Evolutionary conservation across 805 yeast species (phyloP).

Genomic region (Candida silvicultrix): DNA sequence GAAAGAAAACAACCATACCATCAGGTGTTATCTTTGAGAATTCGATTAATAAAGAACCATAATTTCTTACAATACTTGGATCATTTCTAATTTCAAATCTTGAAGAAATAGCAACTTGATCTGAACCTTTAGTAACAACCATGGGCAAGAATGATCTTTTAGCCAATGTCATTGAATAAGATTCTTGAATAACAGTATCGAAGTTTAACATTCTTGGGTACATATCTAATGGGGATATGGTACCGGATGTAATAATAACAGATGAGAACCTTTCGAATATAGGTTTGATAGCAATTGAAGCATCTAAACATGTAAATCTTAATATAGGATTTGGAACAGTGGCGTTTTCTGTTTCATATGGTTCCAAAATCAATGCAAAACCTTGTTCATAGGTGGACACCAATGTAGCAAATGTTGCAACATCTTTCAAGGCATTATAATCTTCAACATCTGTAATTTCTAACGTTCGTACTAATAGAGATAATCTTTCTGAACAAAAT

Average conservation of each 20-base stretch:
- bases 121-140: conserved; percentile 96
- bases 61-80: conserved; percentile 95
- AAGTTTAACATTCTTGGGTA: conserved; percentile 95
- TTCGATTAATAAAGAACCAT: conserved; percentile 88
- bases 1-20: conserved; percentile 97
- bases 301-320: conserved; percentile 92
- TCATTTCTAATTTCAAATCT: conserved; percentile 96
- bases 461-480: conserved; percentile 81
- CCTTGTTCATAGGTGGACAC: conserved; percentile 95
- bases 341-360: conserved; percentile 87
- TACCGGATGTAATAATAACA: conserved; percentile 94
- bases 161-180: conserved; percentile 93
- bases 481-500: conserved; percentile 87
- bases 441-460: conserved; percentile 88
- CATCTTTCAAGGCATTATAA: conserved; percentile 86
- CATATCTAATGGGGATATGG: conserved; percentile 98
- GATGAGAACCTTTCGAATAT: conserved; percentile 90
- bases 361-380: conserved; percentile 86
- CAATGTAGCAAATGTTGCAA: conserved; percentile 93
- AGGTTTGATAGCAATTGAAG: conserved; percentile 96
- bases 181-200: conserved; percentile 88
- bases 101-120: conserved; percentile 94
- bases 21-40: conserved; percentile 95
- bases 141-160: conserved; percentile 89
- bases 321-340: conserved; percentile 96